Conservation (phyloP, 2,329 filamentous ascomycete genomes). For the Phaeosphaeria sp. region DNA sequence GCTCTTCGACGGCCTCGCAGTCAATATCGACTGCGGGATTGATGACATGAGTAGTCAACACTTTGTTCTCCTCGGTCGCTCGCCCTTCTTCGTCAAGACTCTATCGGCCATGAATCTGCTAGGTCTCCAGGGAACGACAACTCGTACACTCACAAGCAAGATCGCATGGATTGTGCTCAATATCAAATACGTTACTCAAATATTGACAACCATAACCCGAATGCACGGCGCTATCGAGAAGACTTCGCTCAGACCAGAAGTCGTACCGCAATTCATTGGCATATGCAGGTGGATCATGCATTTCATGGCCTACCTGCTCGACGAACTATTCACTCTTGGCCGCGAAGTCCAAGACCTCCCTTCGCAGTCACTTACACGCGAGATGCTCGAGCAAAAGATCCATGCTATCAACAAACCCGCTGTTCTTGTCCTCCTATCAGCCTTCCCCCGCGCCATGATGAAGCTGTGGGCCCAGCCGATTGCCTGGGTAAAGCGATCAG, state of each 20-base stretch:
- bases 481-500: conserved; percentile 37
- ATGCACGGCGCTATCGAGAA: conserved; percentile 59
- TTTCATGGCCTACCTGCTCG: conserved; percentile 62
- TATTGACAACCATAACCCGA: conserved; percentile 63
- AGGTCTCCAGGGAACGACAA: conserved; percentile 55
- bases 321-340: conserved; percentile 53
- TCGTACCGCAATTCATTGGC: conserved; percentile 59
- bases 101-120: conserved; percentile 81
- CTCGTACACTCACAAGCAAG: conserved; percentile 71
- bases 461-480: conserved; percentile 44
- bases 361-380: conserved; percentile 47
- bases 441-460: conserved; percentile 47
- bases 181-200: conserved; percentile 70
- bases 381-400: conserved; percentile 34
- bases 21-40: conserved; percentile 79
- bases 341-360: conserved; percentile 24
- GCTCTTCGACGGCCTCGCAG: conserved; percentile 57
- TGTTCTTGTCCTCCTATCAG: conserved; percentile 39
- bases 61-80: conserved; percentile 52
- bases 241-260: conserved; percentile 38
- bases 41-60: conserved; percentile 66
- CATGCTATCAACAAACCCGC: conserved; percentile 43
- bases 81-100: conserved; percentile 75
- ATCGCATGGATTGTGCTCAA: conserved; percentile 78
- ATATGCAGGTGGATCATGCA: conserved; percentile 82